Evolutionary conservation across 257 asterid species (phyloP).

Genomic region (Fraxinus quadrangulata): DNA sequence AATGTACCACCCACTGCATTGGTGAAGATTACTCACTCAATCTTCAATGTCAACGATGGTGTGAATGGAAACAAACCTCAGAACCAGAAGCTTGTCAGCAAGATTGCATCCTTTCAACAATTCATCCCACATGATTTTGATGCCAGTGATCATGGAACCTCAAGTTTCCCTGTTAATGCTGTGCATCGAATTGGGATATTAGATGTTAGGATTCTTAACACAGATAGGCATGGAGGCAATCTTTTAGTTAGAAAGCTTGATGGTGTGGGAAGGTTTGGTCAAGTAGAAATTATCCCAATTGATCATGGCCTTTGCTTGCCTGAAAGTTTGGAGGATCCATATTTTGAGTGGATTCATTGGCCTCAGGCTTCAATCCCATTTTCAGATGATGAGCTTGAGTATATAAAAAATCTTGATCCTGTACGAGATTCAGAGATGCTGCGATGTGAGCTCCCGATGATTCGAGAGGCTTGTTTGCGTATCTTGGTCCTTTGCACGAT

Average conservation of each 20-base stretch:
- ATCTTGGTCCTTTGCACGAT: slow-evolving; percentile 74
- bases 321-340: slow-evolving; percentile 90
- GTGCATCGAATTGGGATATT: slow-evolving; percentile 96
- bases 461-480: slow-evolving; percentile 87
- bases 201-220: slow-evolving; percentile 89
- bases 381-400: slow-evolving; percentile 89
- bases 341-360: slow-evolving; percentile 99
- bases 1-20: slow-evolving; percentile 95
- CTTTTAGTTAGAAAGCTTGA: slow-evolving; percentile 91
- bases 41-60: slow-evolving; percentile 84
- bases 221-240: slow-evolving; percentile 96
- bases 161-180: slow-evolving; percentile 81
- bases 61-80: slow-evolving; percentile 65
- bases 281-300: slow-evolving; percentile 84
- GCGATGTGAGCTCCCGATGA: slow-evolving; percentile 83
- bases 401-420: slow-evolving; percentile 72
- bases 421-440: slow-evolving; percentile 72
- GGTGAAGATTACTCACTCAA: slow-evolving; percentile 84
- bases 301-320: slow-evolving; percentile 98
- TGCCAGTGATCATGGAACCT: slow-evolving; percentile 96
- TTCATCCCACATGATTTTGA: slow-evolving; percentile 85
- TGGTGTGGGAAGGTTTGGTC: slow-evolving; percentile 74
- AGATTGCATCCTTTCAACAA: slow-evolving; percentile 90
- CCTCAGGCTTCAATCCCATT: slow-evolving; percentile 98
- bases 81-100: slow-evolving; percentile 67